Evolutionary conservation across 208 protist species (phyloP).

Genomic region (Strigomonas culicis): DNA sequence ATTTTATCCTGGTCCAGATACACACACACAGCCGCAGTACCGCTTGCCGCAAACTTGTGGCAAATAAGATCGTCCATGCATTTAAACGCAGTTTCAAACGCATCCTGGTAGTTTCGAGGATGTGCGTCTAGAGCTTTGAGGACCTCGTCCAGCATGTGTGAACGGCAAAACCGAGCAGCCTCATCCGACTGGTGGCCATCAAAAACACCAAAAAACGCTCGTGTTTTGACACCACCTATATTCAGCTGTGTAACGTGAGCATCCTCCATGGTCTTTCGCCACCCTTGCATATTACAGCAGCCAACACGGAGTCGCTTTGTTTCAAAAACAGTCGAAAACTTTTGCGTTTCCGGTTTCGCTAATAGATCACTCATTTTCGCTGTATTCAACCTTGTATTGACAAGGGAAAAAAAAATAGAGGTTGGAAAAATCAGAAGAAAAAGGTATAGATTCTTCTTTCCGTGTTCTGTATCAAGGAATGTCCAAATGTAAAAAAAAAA

Average conservation of each 20-base stretch:
- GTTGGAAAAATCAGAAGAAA: too few species aligned
- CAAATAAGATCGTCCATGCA: constrained; percentile 69
- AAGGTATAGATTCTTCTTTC: too few species aligned
- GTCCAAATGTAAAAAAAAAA: too few species aligned
- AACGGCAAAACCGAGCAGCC: constrained; percentile 68
- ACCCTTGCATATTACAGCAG: constrained; percentile 91
- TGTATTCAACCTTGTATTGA: constrained; percentile 10
- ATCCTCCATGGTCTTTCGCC: constrained; percentile 91
- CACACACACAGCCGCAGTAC: constrained; percentile 84
- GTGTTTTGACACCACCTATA: constrained; percentile 59
- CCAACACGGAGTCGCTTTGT: constrained; percentile 79
- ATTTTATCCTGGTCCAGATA: constrained; percentile 61
- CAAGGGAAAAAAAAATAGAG: constrained; percentile 12
- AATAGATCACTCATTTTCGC: constrained; percentile 80
- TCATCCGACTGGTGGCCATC: constrained; percentile 87
- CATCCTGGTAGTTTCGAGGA: constrained; percentile 24
- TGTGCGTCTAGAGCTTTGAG: constrained; percentile 31
- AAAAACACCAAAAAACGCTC: constrained; percentile 89
- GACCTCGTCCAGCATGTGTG: constrained; percentile 75
- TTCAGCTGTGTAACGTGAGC: constrained; percentile 83
- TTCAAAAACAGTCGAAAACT: constrained; percentile 87
- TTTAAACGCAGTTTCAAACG: constrained; percentile 67
- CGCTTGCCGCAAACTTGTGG: constrained; percentile 55
- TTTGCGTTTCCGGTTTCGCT: constrained; percentile 87
- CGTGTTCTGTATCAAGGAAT: too few species aligned